Base-by-base conservation (phyloP, 1,284 basidiomycete species). In the Pseudozyma tsukubaensis region DNA sequence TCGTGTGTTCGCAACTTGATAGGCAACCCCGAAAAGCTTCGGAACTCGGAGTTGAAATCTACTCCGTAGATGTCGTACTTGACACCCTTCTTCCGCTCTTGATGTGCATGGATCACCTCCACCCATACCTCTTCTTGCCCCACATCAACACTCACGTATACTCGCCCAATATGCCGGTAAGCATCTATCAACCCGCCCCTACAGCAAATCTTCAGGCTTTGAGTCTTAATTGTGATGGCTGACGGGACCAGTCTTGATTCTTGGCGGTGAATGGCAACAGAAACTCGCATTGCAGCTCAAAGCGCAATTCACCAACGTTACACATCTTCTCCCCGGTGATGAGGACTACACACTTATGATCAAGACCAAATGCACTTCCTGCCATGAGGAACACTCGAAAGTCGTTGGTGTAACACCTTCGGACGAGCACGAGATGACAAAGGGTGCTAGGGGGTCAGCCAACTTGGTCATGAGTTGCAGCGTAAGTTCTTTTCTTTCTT, bases 301-400 rank as follows among this genome's bases (percentile, higher is more conserved):
- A 56, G 83, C 73, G 19, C 79, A 82, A 42, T 65, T 83, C 48
- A 68, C 50, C 55, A 72, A 74, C 50, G 83, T 84, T 14, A 80
- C 70, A 5, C 47, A 45, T 0, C 72, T 84, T 9, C 59, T 63
- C 10, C 83, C 83, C 5, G 39, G 64, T 6, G 75, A 77, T 42
- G 76, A 73, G n/a, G 79, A 83, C 35, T 63, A 77, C 50, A 71
- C 70, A 6, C 56, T 84, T 2, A 74, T 83, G 66, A 42, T 81
- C 19, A 53, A 47, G 12, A 60, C 78, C 32, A 81, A 83, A 66
- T 84, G 83, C 66, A 80, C 73, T 4, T 76, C 75, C 8, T 84
- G 83, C 50, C 82, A 82, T 42, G 83, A 84, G 54, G 58, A 54
- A 19, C 83, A 84, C 43, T 50, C 78, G 24, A 83, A 82, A 34